Percentiles rank a stretch among this genome's conserved stretches.
Conservation (phyloP, 805 yeast genomes). For the Cyberlindnera samutprakarnensis region DNA sequence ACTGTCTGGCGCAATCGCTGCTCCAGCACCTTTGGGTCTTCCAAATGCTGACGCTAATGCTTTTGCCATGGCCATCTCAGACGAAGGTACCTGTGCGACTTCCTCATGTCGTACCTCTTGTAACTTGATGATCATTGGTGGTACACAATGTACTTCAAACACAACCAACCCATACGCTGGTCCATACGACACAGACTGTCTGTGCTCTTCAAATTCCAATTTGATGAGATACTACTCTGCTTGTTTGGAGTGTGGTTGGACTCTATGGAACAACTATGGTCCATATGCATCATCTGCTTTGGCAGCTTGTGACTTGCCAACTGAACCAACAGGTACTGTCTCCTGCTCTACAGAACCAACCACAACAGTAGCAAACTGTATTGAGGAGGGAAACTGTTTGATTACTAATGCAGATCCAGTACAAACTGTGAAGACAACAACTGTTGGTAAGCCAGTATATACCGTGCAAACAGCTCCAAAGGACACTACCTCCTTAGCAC, state of each 20-base stretch:
- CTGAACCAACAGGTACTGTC: constrained; percentile 31
- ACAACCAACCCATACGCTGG: constrained; percentile 17
- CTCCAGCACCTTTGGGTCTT: constrained; percentile 19
- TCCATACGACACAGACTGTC: constrained; percentile 26
- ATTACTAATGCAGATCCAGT: too few species aligned
- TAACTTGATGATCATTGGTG: constrained; percentile 27
- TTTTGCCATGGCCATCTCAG: constrained; percentile 24
- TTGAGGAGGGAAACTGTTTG: too few species aligned
- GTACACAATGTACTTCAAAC: constrained; percentile 22
- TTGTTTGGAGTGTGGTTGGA: constrained; percentile 35
- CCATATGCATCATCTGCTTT: constrained; percentile 24
- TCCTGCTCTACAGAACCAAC: constrained; percentile 23
- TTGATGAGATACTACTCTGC: constrained; percentile 23
- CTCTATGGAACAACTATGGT: constrained; percentile 31
- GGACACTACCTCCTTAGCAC: too few species aligned
- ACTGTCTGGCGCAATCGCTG: too few species aligned
- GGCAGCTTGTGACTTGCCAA: constrained; percentile 23
- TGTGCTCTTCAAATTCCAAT: constrained; percentile 23
- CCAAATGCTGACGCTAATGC: constrained; percentile 23
- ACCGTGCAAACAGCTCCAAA: constrained; percentile 7
- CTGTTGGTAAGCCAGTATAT: constrained; percentile 5
- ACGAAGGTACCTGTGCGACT: constrained; percentile 26
- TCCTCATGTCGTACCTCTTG: constrained; percentile 28
- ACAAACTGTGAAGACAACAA: too few species aligned
- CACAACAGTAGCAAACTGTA: constrained; percentile 13